Evolutionary conservation across 306 rosid species (phyloP), one percentile per base, ranked within the genome.

Genomic region (Ormosia semicastrata): DNA sequence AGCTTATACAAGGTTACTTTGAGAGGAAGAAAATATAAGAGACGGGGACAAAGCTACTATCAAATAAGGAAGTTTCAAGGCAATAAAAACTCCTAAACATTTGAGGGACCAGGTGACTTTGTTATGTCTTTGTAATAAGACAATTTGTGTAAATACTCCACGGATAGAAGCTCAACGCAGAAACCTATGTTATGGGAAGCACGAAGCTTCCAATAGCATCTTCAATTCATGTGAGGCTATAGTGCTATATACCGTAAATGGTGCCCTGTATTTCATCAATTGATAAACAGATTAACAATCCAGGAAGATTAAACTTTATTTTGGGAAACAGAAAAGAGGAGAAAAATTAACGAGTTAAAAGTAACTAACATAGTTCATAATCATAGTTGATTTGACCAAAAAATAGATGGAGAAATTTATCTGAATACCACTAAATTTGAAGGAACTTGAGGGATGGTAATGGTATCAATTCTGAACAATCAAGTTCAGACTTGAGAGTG

Each of bases 31-130:
- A 30, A 4, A 32, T 14, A 76, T 36, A 71, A 49, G 32, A 50
- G 49, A 73, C 15, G n/a, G 14, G 66, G 74, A 79, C 84, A 80
- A 60, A 43, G 63, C 17, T 62, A 71, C 47, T 67, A 30, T 53
- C 72, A 64, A 76, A 76, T 17, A 53, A 81, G 81, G 77, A 81
- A 71, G 73, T 81, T 77, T 81, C 81, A 66, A 77, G 33, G 88
- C 79, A 81, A 7, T 43, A 3, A 10, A 47, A 75, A 60, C 66
- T 30, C 14, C 59, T 40, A 8, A 59, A 24, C 56, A 40, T 60
- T 60, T 69, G 8, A 67, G 69, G 77, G 32, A 79, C 7, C 10
- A 2, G 43, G 10, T 29, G 41, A 30, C 63, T 24, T 40, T 71
- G 56, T 60, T 70, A 81, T 44, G 82, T 70, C 71, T 47, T 66